Base-by-base conservation (phyloP, 1,139 yeast genomes). In the Cylindricascospora bacillispora region DNA sequence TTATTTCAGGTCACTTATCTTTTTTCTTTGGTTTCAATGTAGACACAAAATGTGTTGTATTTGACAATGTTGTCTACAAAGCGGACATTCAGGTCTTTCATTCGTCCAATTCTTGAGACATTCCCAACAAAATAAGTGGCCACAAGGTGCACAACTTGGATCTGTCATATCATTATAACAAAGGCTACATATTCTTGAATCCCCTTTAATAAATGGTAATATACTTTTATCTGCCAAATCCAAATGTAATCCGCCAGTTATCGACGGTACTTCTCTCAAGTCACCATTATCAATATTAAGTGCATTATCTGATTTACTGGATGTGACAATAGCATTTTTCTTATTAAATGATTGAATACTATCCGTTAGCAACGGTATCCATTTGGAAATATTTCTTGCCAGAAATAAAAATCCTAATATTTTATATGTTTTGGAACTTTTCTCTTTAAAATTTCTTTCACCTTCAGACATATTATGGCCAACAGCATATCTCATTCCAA, bases 71-170 rank as follows among this genome's bases (percentile, higher is more conserved):
- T 77, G 93, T 37, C 98, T 59, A 47, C 98, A 89, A 22, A 89
- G 60, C 0, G 98, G 97, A 51, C 98, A 89, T 47, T 85, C 95
- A 0, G 86, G 77, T 43, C 72, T 70, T 37, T 85, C 94, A 38
- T 83, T 62, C 33, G 85, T 71, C 97, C 97, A 89, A 43, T 81
- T 93, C 5, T 74, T 67, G 5, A 83, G 73, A 51, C 98, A 89
- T 5, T 64, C 66, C 97, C 97, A 89, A 56, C 98, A 89, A 52
- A 81, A 86, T 12, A 82, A 38, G 52, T 89, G 98, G 0, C 98
- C 98, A 56, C 98, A 89, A 6, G 76, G 70, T 0, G 93, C 85
- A 35, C 85, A 73, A 1, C 93, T 64, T 1, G 98, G 97, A 38
- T 80, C 71, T 2, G 61, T 63, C 93, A 89, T 81, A 12, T 68